Percentiles rank a stretch among this genome's conserved stretches.
These are phyloP conservation scores for Hericium rajendrae DNA, from an alignment of 768 basidiomycete species.

Conservation along the genomic window DNA sequence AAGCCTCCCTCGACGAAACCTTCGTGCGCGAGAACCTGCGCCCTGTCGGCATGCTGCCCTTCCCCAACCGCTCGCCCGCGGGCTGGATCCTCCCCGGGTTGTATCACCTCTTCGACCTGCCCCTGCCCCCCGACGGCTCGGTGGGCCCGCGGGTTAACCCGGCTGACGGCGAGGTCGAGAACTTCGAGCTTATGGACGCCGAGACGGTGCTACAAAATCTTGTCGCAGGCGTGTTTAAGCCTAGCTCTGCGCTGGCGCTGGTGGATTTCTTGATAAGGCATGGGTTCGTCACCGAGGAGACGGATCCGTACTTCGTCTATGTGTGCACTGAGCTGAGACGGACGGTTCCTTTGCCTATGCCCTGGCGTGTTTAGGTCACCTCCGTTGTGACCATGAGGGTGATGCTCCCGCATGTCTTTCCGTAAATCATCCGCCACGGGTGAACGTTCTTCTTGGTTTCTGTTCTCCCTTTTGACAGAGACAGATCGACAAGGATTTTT, in stretches of 20 bases:
- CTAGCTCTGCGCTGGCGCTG: not conserved
- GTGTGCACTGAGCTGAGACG: too few species aligned
- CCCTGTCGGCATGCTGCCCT: slow-evolving; percentile 29
- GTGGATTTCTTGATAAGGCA: not conserved
- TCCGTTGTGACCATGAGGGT: too few species aligned
- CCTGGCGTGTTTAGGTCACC: too few species aligned
- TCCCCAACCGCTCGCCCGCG: slow-evolving; percentile 31
- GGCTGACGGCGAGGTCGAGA: slow-evolving; percentile 34
- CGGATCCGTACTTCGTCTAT: not conserved
- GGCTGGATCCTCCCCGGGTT: slow-evolving; percentile 36
- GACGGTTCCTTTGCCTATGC: too few species aligned
- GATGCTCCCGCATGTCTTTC: too few species aligned
- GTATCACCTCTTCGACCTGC: slow-evolving; percentile 36
- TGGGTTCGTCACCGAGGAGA: not conserved
- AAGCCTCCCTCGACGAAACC: slow-evolving; percentile 29
- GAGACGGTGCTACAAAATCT: slow-evolving; percentile 25
- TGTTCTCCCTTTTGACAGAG: too few species aligned
- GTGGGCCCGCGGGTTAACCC: slow-evolving; percentile 26
- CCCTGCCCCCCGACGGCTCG: slow-evolving; percentile 26
- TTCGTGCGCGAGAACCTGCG: slow-evolving; percentile 25
- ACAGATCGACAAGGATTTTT: too few species aligned
- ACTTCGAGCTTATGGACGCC: slow-evolving; percentile 29
- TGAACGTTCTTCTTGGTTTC: too few species aligned
- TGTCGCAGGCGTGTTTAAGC: slow-evolving; percentile 2
- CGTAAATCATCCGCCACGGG: too few species aligned